These are phyloP conservation scores for Auricularia auricula-judae DNA, from an alignment of 768 basidiomycete species.

Conservation along the genomic window DNA sequence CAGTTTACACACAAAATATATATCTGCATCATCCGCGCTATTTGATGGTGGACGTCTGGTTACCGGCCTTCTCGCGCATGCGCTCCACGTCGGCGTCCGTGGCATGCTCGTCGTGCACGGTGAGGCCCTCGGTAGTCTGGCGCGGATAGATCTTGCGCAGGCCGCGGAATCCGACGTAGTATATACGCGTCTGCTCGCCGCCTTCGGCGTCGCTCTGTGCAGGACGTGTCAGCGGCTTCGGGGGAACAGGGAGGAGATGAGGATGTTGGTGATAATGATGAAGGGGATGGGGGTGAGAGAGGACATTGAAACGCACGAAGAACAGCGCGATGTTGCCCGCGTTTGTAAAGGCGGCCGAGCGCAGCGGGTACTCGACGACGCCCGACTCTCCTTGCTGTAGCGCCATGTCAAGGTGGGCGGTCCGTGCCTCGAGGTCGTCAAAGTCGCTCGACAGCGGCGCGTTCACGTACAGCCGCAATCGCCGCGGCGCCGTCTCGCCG, in stretches of 20 bases:
- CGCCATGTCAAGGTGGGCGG: conserved; percentile 60
- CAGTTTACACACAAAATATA: too few relatives aligned
- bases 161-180: conserved; percentile 78
- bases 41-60: not conserved
- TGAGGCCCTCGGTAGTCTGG: conserved; percentile 53
- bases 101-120: conserved; percentile 71
- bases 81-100: conserved; percentile 45
- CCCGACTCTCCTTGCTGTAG: conserved; percentile 60
- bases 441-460: conserved; percentile 69
- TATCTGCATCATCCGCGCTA: not conserved
- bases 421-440: conserved; percentile 52
- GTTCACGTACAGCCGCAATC: conserved; percentile 66
- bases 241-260: too few relatives aligned
- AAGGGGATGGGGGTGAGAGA: not conserved
- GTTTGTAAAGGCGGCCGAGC: conserved; percentile 65
- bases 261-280: not conserved
- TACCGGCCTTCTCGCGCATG: conserved; percentile 17
- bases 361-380: conserved; percentile 67
- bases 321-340: conserved; percentile 64
- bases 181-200: conserved; percentile 54
- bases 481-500: conserved; percentile 66
- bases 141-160: conserved; percentile 38
- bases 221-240: too few relatives aligned
- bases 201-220: conserved; percentile 55
- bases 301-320: conserved; percentile 47